phyloP scores from a whole-genome alignment of 768 basidiomycete genomes.

The Cubamyces sp. region DNA sequence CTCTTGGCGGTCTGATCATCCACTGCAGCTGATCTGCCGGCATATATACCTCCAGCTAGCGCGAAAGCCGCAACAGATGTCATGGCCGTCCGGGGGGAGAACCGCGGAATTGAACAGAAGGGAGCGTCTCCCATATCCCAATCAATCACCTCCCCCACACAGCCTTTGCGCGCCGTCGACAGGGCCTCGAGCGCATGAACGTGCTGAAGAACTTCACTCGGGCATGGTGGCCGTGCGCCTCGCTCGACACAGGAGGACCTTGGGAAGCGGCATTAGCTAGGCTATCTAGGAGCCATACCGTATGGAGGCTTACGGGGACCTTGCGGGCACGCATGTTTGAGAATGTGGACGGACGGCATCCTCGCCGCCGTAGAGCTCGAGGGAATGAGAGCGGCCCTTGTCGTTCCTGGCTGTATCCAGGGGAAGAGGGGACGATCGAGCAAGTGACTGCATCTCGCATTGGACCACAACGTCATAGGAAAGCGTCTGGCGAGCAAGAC shows the following conservation, averaged over 20 bases:
- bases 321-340: not conserved
- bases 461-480: not conserved
- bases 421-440: not conserved
- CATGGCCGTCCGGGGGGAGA: too few relatives aligned
- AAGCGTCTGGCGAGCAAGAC: not conserved
- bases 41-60: too few relatives aligned
- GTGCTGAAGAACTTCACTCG: not conserved
- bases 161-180: too few relatives aligned
- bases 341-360: not conserved
- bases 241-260: not conserved
- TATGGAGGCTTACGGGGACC: not conserved
- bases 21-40: too few relatives aligned
- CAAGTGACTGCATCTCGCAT: too few relatives aligned
- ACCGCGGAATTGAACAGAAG: not conserved
- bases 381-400: not conserved
- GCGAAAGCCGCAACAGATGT: too few relatives aligned
- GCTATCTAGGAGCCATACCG: conserved; percentile 7
- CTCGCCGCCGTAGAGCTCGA: not conserved
- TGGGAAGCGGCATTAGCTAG: not conserved
- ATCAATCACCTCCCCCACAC: too few relatives aligned
- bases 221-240: not conserved
- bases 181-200: not conserved
- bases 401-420: not conserved
- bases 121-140: too few relatives aligned
- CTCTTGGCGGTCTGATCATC: not conserved